Evolutionary conservation across 768 basidiomycete species (phyloP).

Genomic region (Cytidiella melzeri): DNA sequence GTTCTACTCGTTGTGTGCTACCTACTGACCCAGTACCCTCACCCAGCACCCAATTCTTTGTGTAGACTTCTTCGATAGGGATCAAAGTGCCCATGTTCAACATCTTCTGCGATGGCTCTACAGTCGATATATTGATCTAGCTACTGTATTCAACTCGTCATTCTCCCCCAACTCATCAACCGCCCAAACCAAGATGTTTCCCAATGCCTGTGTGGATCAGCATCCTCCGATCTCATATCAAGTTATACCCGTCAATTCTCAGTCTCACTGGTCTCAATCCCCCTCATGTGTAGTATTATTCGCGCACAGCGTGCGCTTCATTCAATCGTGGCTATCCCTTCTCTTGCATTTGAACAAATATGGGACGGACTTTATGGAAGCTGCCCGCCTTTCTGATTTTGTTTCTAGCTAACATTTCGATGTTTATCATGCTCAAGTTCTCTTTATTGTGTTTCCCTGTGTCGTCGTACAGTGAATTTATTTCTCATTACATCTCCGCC

Average conservation of each 20-base stretch:
- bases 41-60: slow-evolving; percentile 80
- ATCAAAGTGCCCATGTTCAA: slow-evolving; percentile 11
- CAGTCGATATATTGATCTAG: slow-evolving; percentile 9
- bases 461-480: slow-evolving; percentile 8
- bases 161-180: slow-evolving; percentile 15
- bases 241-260: slow-evolving; percentile 26
- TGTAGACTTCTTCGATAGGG: slow-evolving; percentile 39
- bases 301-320: slow-evolving; percentile 23
- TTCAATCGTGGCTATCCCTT: slow-evolving; percentile 12
- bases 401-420: slow-evolving; percentile 11
- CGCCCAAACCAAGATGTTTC: slow-evolving; percentile 19
- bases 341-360: slow-evolving; percentile 12
- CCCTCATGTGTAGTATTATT: slow-evolving; percentile 36
- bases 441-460: slow-evolving; percentile 5
- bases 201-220: slow-evolving; percentile 26
- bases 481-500: neutral
- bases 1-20: slow-evolving; percentile 4
- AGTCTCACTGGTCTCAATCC: slow-evolving; percentile 17
- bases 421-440: slow-evolving; percentile 12
- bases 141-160: slow-evolving; percentile 7
- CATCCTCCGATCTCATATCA: slow-evolving; percentile 26
- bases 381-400: slow-evolving; percentile 6
- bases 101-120: slow-evolving; percentile 15
- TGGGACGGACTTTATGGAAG: slow-evolving; percentile 16
- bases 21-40: slow-evolving; percentile 10